Evolutionary conservation across 192 early-diverging fungal genomes (phyloP).

Genomic region (Coemansia furcata): DNA sequence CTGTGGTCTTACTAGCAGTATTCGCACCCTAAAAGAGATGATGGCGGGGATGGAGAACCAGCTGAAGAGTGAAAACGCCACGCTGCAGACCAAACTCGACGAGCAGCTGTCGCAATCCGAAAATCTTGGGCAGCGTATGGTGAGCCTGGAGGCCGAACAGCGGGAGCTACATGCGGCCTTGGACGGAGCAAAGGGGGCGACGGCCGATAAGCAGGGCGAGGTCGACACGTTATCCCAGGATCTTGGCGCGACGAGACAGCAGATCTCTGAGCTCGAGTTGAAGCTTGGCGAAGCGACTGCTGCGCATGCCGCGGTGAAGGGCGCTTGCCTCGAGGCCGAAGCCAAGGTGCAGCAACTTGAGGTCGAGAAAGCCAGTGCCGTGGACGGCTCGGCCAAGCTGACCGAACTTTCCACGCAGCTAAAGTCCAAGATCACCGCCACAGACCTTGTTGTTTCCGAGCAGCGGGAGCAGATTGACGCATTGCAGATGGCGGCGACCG

Average conservation of each 20-base stretch:
- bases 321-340: background rate
- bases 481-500: background rate
- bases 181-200: background rate
- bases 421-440: background rate
- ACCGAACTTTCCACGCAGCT: slow-evolving; percentile 19
- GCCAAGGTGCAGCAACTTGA: slow-evolving; percentile 27
- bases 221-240: background rate
- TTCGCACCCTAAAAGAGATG: slow-evolving; percentile 1
- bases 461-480: background rate
- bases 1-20: background rate
- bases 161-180: background rate
- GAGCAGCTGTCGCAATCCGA: background rate
- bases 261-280: background rate
- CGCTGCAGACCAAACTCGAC: slow-evolving; percentile 1
- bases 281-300: background rate
- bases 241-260: background rate
- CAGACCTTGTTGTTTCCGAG: background rate
- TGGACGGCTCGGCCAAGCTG: slow-evolving; percentile 40
- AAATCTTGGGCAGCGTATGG: background rate
- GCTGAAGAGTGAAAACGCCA: background rate
- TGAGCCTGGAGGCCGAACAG: background rate
- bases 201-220: background rate
- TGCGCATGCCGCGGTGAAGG: background rate
- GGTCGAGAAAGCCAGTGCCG: slow-evolving; percentile 32
- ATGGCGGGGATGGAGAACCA: background rate